These are phyloP conservation scores for Capronia epimyces DNA, from an alignment of 2,329 filamentous ascomycete species.

Conservation along the genomic window DNA sequence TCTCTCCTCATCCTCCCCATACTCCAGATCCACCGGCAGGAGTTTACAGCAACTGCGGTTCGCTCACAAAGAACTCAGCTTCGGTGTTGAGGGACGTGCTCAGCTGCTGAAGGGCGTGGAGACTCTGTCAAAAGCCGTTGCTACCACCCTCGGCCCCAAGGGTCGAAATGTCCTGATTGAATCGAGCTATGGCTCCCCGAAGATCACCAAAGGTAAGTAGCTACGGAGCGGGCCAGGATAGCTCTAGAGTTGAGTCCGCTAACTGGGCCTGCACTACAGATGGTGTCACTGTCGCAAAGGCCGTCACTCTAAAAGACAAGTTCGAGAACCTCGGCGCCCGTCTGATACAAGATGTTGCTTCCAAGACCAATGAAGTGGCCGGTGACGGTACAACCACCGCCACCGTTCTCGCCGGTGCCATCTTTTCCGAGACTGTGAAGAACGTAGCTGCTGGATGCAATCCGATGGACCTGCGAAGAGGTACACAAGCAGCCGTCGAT, in stretches of 20 bases:
- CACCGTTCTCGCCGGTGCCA: conserved; percentile 91
- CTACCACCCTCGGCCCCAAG: conserved; percentile 94
- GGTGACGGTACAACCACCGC: conserved; percentile 98
- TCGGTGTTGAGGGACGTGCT: conserved; percentile 89
- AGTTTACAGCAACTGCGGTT: conserved; percentile 86
- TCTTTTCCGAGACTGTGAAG: conserved; percentile 99
- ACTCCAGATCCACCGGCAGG: conserved; percentile 54
- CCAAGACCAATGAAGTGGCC: conserved; percentile 98
- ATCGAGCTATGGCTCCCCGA: conserved; percentile 95
- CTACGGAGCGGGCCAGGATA: background rate
- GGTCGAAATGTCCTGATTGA: conserved; percentile 98
- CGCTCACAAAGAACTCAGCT: conserved; percentile 87
- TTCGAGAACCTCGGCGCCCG: conserved; percentile 98
- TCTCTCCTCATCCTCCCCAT: conserved; percentile 62
- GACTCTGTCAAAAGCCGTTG: conserved; percentile 91
- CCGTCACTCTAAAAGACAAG: conserved; percentile 92
- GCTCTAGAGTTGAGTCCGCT: conserved; percentile 11
- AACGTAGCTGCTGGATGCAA: conserved; percentile 99
- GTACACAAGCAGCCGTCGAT: conserved; percentile 93
- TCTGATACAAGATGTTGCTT: conserved; percentile 94
- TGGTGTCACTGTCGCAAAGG: conserved; percentile 83
- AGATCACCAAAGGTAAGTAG: conserved; percentile 92
- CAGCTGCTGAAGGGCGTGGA: conserved; percentile 89
- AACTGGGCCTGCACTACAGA: too few relatives aligned
- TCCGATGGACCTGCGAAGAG: conserved; percentile 96